A percentile compares a stretch with the other conserved stretches of the same genome.
phyloP scores from a whole-genome alignment of 2,329 filamentous ascomycete genomes.

The Fusarium albosuccineum region DNA sequence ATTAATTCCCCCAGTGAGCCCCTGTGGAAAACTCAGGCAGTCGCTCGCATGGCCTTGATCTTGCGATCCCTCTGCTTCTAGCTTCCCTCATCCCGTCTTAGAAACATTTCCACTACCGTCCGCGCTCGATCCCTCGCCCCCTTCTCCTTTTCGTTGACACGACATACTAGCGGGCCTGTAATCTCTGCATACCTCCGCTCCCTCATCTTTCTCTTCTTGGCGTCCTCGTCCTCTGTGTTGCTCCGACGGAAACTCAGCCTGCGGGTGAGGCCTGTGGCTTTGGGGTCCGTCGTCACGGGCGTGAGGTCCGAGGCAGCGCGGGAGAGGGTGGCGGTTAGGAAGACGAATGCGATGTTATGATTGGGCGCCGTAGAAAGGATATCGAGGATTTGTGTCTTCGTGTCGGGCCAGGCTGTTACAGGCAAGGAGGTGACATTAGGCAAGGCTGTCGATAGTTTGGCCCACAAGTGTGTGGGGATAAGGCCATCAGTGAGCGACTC shows the following conservation, averaged over 20 bases:
- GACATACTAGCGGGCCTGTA: conserved; percentile 74
- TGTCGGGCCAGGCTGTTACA: conserved; percentile 52
- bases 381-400: conserved; percentile 74
- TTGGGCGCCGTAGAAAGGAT: conserved; percentile 77
- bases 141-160: conserved; percentile 68
- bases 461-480: conserved; percentile 78
- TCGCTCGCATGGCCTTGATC: conserved; percentile 29
- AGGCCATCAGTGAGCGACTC: conserved; percentile 82
- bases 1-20: conserved; percentile 19
- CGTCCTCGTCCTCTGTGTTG: conserved; percentile 46
- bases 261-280: conserved; percentile 53
- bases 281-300: conserved; percentile 52
- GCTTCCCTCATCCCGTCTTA: conserved; percentile 51
- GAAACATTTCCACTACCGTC: conserved; percentile 77
- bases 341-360: conserved; percentile 91
- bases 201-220: conserved; percentile 65
- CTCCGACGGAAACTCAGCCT: conserved; percentile 62
- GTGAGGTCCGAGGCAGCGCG: conserved; percentile 64
- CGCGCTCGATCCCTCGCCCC: conserved; percentile 73
- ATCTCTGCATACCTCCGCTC: conserved; percentile 74
- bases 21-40: conserved; percentile 25
- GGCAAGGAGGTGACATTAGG: conserved; percentile 53
- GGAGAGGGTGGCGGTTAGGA: conserved; percentile 82
- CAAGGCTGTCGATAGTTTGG: conserved; percentile 71
- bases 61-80: conserved; percentile 45